These are phyloP conservation scores for Phycomyces nitens DNA, from an alignment of 192 early-diverging fungal species.

Conservation along the genomic window DNA sequence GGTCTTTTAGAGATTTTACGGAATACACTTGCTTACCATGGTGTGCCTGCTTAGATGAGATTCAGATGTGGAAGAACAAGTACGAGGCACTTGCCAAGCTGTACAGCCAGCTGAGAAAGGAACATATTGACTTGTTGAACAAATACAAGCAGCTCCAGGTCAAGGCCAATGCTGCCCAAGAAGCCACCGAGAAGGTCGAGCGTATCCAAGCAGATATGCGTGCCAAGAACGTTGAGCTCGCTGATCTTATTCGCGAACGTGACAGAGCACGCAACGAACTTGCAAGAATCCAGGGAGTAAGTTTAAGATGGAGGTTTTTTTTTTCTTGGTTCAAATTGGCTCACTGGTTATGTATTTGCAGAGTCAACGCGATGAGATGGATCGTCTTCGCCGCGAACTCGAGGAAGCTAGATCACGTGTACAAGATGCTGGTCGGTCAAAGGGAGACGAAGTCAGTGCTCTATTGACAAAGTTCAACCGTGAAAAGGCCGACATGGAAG, in stretches of 20 bases:
- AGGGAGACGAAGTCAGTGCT: slow-evolving; percentile 79
- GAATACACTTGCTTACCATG: background rate
- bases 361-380: slow-evolving; percentile 81
- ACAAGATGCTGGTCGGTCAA: slow-evolving; percentile 72
- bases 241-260: slow-evolving; percentile 90
- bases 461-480: slow-evolving; percentile 77
- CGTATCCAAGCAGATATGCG: slow-evolving; percentile 67
- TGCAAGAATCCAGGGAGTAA: slow-evolving; percentile 61
- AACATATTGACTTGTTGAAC: slow-evolving; percentile 88
- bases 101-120: slow-evolving; percentile 95
- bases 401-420: slow-evolving; percentile 73
- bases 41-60: slow-evolving; percentile 66
- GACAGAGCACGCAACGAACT: slow-evolving; percentile 81
- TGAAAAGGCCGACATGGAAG: slow-evolving; percentile 83
- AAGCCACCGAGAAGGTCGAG: slow-evolving; percentile 79
- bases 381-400: slow-evolving; percentile 74
- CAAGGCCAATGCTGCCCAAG: slow-evolving; percentile 80
- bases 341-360: too few relatives aligned
- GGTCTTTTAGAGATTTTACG: background rate
- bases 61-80: slow-evolving; percentile 95
- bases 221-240: slow-evolving; percentile 73
- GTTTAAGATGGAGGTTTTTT: too few relatives aligned
- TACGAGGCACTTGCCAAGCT: slow-evolving; percentile 96
- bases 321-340: too few relatives aligned
- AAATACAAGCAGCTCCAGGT: slow-evolving; percentile 85